These are phyloP conservation scores for Trichoderma reesei DNA, from an alignment of 495 filamentous ascomycete species.

Conservation along the genomic window DNA sequence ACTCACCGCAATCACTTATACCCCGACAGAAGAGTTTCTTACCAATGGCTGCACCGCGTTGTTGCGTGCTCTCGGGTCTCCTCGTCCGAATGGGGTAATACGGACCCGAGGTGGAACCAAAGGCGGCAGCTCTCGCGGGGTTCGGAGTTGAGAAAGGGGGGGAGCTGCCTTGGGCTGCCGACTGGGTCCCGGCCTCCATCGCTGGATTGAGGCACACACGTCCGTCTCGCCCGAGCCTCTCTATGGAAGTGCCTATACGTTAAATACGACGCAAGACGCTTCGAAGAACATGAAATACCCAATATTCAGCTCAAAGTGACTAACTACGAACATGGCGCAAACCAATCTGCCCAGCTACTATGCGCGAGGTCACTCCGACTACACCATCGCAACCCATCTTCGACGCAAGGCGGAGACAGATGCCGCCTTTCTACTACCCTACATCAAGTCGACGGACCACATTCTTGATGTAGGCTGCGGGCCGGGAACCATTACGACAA, in stretches of 20 bases:
- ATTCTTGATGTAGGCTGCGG: conserved; percentile 51
- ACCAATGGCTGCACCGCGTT: neutral
- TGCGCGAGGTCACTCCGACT: conserved; percentile 26
- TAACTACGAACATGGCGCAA: conserved; percentile 18
- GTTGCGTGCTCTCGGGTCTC: neutral
- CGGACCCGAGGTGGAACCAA: neutral
- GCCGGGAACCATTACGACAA: conserved; percentile 45
- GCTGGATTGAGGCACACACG: neutral
- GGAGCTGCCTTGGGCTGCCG: neutral
- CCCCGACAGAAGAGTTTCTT: neutral
- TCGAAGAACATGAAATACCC: neutral
- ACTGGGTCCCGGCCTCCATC: neutral
- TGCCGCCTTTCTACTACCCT: conserved; percentile 17
- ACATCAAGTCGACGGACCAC: conserved; percentile 19
- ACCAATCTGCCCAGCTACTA: conserved; percentile 20
- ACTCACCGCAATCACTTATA: neutral
- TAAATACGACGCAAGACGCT: neutral
- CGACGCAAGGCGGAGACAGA: conserved; percentile 22
- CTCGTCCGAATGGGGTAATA: neutral
- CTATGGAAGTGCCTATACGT: neutral
- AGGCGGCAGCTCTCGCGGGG: neutral
- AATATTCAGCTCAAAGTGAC: neutral
- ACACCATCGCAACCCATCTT: conserved; percentile 26
- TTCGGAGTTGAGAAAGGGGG: neutral
- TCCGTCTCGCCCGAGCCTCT: neutral